Conservation (phyloP, 2,329 filamentous ascomycete genomes). For the Diplodia seriata region DNA sequence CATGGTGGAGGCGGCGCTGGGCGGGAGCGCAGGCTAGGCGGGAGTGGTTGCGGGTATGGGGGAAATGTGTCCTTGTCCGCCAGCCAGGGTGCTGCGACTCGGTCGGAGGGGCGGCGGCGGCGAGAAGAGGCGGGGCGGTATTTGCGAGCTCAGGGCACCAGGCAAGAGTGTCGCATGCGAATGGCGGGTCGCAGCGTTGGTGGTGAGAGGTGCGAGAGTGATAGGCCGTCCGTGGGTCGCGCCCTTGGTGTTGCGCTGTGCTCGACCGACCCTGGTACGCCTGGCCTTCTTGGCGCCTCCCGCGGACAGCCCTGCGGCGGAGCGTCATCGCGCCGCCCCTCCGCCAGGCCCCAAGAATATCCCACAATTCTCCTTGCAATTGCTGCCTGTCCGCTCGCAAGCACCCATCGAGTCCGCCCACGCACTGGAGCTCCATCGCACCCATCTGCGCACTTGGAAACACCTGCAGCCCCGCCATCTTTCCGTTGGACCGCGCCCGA, state of each 20-base stretch:
- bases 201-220: conserved; percentile 1
- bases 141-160: conserved; percentile 12
- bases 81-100: conserved; percentile 9
- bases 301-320: conserved; percentile 19
- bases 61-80: conserved; percentile 32
- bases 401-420: background rate
- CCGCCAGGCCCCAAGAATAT: conserved; percentile 19
- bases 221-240: conserved; percentile 14
- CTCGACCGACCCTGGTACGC: background rate
- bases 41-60: conserved; percentile 28
- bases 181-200: conserved; percentile 18
- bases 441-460: background rate
- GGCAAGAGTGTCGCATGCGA: conserved; percentile 1
- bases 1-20: conserved; percentile 62
- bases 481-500: conserved; percentile 28
- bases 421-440: background rate
- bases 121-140: background rate
- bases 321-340: conserved; percentile 29
- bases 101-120: background rate
- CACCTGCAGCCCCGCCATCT: background rate
- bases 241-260: conserved; percentile 29
- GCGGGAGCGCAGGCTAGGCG: conserved; percentile 13
- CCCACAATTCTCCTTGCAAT: conserved; percentile 5
- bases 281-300: conserved; percentile 20
- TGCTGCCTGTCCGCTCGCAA: background rate